Evolutionary conservation across 2,329 filamentous ascomycete species (phyloP).

Genomic region (Hypomyces perniciosus): DNA sequence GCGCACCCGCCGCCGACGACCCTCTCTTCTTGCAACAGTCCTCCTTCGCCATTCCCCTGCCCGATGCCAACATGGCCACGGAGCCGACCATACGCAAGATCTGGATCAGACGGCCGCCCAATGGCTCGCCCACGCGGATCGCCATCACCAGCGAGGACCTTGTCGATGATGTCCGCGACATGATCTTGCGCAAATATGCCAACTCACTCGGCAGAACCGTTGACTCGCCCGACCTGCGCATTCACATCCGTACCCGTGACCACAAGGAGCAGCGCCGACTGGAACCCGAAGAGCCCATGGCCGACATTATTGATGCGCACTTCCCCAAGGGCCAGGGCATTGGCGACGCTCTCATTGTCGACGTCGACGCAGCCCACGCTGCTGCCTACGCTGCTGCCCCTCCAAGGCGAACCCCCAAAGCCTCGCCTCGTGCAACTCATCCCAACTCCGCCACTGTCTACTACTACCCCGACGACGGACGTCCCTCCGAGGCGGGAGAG

Average conservation of each 20-base stretch:
- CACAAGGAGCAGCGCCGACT: slow-evolving; percentile 60
- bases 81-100: slow-evolving; percentile 64
- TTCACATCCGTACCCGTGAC: slow-evolving; percentile 72
- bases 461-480: slow-evolving; percentile 56
- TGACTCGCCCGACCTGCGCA: slow-evolving; percentile 81
- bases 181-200: slow-evolving; percentile 86
- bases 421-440: slow-evolving; percentile 61
- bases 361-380: slow-evolving; percentile 42
- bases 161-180: slow-evolving; percentile 89
- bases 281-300: slow-evolving; percentile 81
- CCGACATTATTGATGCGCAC: slow-evolving; percentile 69
- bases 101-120: slow-evolving; percentile 86
- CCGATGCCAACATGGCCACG: slow-evolving; percentile 50
- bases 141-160: slow-evolving; percentile 81
- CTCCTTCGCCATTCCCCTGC: neutral
- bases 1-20: slow-evolving; percentile 12
- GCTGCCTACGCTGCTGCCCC: neutral
- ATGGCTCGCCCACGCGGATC: slow-evolving; percentile 80
- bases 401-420: slow-evolving; percentile 71
- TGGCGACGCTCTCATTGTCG: slow-evolving; percentile 85
- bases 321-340: slow-evolving; percentile 83
- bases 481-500: slow-evolving; percentile 61
- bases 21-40: neutral
- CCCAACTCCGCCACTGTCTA: slow-evolving; percentile 35
- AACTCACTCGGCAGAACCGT: slow-evolving; percentile 86